A percentile compares a stretch with the other conserved stretches of the same genome.
phyloP scores from a whole-genome alignment of 2,329 filamentous ascomycete genomes.

The Aureobasidium lini region DNA sequence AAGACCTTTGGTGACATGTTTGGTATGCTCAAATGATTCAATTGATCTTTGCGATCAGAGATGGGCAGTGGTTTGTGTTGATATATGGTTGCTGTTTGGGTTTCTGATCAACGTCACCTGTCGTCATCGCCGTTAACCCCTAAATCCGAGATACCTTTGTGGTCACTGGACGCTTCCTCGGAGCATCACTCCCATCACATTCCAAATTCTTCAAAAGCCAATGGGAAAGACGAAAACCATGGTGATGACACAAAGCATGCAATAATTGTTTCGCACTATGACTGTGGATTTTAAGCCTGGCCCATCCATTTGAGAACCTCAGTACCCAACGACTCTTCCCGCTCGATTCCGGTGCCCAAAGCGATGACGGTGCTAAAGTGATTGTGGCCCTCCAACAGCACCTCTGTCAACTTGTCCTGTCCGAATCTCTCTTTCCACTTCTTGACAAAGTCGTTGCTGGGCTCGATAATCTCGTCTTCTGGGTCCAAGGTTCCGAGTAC shows the following conservation, averaged over 20 bases:
- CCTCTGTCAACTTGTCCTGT: constrained; percentile 15
- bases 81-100: background rate
- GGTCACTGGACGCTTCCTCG: background rate
- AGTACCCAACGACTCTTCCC: constrained; percentile 22
- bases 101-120: background rate
- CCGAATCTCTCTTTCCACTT: constrained; percentile 18
- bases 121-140: constrained; percentile 3
- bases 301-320: constrained; percentile 11
- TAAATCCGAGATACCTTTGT: background rate
- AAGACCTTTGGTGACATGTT: constrained; percentile 28
- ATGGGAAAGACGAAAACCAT: background rate
- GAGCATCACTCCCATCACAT: background rate
- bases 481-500: constrained; percentile 23
- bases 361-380: constrained; percentile 21
- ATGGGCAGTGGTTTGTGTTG: background rate
- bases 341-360: constrained; percentile 20
- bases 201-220: background rate
- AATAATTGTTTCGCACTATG: no score
- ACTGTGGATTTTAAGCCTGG: background rate
- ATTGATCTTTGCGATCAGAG: background rate
- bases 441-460: constrained; percentile 20
- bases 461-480: constrained; percentile 20
- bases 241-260: background rate
- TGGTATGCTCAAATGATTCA: no score
- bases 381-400: constrained; percentile 23